phyloP scores from a whole-genome alignment of 2,329 filamentous ascomycete species.

The Aspergillus tanneri region DNA sequence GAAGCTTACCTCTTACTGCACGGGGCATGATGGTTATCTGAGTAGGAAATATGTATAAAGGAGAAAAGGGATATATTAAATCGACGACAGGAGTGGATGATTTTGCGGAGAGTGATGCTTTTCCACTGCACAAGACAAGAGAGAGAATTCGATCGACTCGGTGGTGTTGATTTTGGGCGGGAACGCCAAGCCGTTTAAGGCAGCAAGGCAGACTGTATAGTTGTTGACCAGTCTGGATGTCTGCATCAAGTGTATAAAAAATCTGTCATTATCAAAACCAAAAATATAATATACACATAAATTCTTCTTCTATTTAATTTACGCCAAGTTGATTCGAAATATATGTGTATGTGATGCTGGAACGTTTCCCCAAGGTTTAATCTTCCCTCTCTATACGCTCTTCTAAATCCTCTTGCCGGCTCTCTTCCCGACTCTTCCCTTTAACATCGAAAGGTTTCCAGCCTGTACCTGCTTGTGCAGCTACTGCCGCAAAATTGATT shows the following conservation, averaged over 20 bases:
- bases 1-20: constrained; percentile 39
- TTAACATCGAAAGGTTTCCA: constrained; percentile 45
- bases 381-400: neutral
- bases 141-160: too few relatives aligned
- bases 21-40: constrained; percentile 37
- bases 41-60: too few relatives aligned
- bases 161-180: too few relatives aligned
- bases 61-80: neutral
- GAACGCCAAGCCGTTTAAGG: neutral
- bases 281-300: neutral
- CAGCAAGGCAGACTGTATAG: constrained; percentile 3
- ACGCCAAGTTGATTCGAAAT: neutral
- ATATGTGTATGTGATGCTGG: neutral
- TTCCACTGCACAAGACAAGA: too few relatives aligned
- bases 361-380: neutral
- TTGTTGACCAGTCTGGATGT: neutral
- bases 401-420: too few relatives aligned
- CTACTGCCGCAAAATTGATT: constrained; percentile 50
- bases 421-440: constrained; percentile 5
- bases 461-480: constrained; percentile 59
- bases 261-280: too few relatives aligned
- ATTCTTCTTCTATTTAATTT: too few relatives aligned
- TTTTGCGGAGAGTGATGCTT: neutral
- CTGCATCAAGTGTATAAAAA: neutral
- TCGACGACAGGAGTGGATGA: neutral